Conservation (phyloP, 164 flowering plant genomes). For the Nymphaea colorata region DNA sequence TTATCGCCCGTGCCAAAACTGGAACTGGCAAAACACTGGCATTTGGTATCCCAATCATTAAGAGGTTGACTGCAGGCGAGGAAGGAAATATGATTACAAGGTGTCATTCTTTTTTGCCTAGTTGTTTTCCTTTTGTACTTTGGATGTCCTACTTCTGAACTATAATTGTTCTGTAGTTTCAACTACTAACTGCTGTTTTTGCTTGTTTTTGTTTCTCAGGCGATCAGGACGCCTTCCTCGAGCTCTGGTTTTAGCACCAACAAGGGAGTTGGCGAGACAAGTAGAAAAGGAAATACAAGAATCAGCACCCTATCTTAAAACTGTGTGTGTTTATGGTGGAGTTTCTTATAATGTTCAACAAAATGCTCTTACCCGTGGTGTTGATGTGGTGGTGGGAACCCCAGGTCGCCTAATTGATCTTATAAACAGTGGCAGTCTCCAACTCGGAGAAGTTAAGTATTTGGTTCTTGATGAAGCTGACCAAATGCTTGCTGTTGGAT, state of each 20-base stretch:
- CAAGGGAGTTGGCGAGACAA: conserved; percentile 94
- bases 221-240: conserved; percentile 72
- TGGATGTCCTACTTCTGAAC: too few species aligned
- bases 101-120: conserved; percentile 17
- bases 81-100: conserved; percentile 31
- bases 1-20: conserved; percentile 97
- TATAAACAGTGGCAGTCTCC: conserved; percentile 55
- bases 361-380: conserved; percentile 83
- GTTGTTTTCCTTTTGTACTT: neutral
- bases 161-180: neutral
- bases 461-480: conserved; percentile 99
- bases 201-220: conserved; percentile 17
- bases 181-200: neutral
- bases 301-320: conserved; percentile 82
- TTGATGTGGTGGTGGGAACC: conserved; percentile 98
- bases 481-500: conserved; percentile 99
- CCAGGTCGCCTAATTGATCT: conserved; percentile 95
- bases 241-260: conserved; percentile 80
- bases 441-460: conserved; percentile 69
- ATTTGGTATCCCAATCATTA: conserved; percentile 87
- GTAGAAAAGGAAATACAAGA: conserved; percentile 93
- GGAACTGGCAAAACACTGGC: conserved; percentile 99
- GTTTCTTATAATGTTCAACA: conserved; percentile 73
- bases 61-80: conserved; percentile 45
- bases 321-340: conserved; percentile 97